A percentile compares a stretch with the other conserved stretches of the same genome.
Evolutionary conservation across 768 basidiomycete genomes (phyloP).

Genomic region (Psilocybe sp.): DNA sequence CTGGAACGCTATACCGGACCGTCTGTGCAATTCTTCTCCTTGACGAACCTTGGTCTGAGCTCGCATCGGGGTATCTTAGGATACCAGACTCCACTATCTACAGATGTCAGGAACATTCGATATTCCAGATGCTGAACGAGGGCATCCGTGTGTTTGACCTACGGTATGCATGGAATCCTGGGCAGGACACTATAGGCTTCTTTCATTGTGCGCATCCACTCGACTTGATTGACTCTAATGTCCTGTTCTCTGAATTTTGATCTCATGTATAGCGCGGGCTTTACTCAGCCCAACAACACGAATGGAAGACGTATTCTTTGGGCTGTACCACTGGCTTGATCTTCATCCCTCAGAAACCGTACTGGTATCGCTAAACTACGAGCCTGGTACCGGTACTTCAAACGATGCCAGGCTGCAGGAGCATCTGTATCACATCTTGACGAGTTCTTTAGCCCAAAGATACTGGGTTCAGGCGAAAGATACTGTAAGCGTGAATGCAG

Average conservation of each 20-base stretch:
- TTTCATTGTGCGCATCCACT: constrained; percentile 34
- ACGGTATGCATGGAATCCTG: constrained; percentile 46
- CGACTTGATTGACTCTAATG: background rate
- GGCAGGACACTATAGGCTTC: constrained; percentile 48
- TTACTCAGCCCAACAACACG: constrained; percentile 43
- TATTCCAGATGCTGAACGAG: constrained; percentile 43
- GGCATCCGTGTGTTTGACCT: constrained; percentile 49
- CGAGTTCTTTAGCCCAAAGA: constrained; percentile 30
- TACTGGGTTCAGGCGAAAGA: constrained; percentile 49
- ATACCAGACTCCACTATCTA: constrained; percentile 18
- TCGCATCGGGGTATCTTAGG: constrained; percentile 30
- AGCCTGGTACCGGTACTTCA: constrained; percentile 41
- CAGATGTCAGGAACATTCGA: constrained; percentile 46
- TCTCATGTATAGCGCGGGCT: constrained; percentile 28
- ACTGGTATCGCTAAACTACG: constrained; percentile 48
- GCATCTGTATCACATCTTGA: constrained; percentile 37
- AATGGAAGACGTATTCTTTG: constrained; percentile 49
- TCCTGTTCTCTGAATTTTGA: background rate
- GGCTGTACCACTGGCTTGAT: constrained; percentile 49
- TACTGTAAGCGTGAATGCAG: constrained; percentile 11
- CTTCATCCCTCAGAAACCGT: constrained; percentile 50
- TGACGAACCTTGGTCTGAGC: background rate
- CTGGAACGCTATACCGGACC: constrained; percentile 40
- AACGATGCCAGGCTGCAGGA: constrained; percentile 40
- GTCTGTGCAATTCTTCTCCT: constrained; percentile 24